Conservation (phyloP, 805 yeast species). For the Kluyveromyces starmeri region DNA sequence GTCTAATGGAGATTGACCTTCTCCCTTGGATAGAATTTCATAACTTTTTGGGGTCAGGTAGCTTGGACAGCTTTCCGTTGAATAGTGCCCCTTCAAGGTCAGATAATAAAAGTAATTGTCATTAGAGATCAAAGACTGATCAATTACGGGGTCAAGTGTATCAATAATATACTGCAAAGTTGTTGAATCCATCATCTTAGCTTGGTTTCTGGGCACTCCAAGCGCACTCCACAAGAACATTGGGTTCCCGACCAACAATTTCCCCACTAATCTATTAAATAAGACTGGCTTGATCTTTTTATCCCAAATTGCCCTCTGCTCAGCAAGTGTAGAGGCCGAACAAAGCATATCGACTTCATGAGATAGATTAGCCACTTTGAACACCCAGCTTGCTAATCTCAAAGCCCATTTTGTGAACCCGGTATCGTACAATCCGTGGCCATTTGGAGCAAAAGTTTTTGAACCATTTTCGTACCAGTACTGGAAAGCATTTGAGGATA, state of each 20-base stretch:
- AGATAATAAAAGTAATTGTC: slow-evolving; percentile 78
- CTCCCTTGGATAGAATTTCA: slow-evolving; percentile 37
- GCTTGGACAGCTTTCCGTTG: slow-evolving; percentile 62
- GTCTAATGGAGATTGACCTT: slow-evolving; percentile 45
- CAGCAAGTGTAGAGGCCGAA: slow-evolving; percentile 44
- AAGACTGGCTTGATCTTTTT: slow-evolving; percentile 55
- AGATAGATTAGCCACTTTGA: slow-evolving; percentile 45
- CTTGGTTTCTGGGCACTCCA: slow-evolving; percentile 85
- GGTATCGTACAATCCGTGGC: slow-evolving; percentile 65
- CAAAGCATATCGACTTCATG: slow-evolving; percentile 48
- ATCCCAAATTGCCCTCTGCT: slow-evolving; percentile 61
- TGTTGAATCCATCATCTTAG: slow-evolving; percentile 67
- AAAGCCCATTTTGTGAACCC: slow-evolving; percentile 86
- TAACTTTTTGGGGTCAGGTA: slow-evolving; percentile 56
- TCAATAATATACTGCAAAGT: slow-evolving; percentile 64
- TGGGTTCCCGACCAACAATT: slow-evolving; percentile 68
- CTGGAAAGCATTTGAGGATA: slow-evolving; percentile 75
- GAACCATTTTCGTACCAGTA: slow-evolving; percentile 65
- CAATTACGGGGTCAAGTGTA: slow-evolving; percentile 68
- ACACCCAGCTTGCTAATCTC: slow-evolving; percentile 53
- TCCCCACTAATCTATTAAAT: slow-evolving; percentile 60
- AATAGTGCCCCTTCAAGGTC: slow-evolving; percentile 52
- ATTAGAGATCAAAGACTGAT: slow-evolving; percentile 49
- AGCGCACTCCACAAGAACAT: slow-evolving; percentile 81
- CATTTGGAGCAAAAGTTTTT: slow-evolving; percentile 43